These are phyloP conservation scores for Avena atlantica DNA, from an alignment of 176 grass and related monocot species.

Conservation along the genomic window DNA sequence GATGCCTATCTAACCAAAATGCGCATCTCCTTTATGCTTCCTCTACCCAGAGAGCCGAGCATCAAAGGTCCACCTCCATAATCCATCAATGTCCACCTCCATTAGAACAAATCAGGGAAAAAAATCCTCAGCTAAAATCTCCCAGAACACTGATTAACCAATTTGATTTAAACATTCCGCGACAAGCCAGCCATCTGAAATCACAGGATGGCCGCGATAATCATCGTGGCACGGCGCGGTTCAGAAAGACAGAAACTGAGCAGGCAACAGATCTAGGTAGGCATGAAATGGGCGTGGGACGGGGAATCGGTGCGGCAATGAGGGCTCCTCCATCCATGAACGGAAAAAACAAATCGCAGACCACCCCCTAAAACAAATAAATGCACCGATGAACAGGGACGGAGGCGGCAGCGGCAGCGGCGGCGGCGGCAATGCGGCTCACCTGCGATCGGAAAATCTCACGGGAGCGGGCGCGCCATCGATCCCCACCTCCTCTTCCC, in stretches of 20 bases:
- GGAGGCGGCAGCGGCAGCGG: background rate
- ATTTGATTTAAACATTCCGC: background rate
- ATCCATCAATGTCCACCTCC: background rate
- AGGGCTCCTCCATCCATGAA: background rate
- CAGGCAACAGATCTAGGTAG: background rate
- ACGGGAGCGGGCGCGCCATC: constrained; percentile 33
- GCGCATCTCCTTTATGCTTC: background rate
- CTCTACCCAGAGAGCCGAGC: background rate
- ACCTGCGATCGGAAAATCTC: constrained; percentile 38
- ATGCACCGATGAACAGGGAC: constrained; percentile 1
- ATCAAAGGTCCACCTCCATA: background rate
- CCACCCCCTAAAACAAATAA: background rate
- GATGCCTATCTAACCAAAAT: background rate
- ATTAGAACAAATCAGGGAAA: background rate
- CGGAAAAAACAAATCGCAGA: background rate
- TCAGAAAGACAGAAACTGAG: background rate
- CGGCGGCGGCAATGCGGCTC: constrained; percentile 47
- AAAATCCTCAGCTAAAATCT: background rate
- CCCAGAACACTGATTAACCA: background rate
- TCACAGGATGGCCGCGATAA: background rate
- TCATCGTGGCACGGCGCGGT: background rate
- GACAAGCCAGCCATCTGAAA: background rate
- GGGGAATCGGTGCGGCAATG: background rate
- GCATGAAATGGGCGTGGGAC: background rate
- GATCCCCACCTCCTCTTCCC: constrained; percentile 1